Conservation (phyloP, 208 protist species). For the Naegleria lovaniensis region DNA sequence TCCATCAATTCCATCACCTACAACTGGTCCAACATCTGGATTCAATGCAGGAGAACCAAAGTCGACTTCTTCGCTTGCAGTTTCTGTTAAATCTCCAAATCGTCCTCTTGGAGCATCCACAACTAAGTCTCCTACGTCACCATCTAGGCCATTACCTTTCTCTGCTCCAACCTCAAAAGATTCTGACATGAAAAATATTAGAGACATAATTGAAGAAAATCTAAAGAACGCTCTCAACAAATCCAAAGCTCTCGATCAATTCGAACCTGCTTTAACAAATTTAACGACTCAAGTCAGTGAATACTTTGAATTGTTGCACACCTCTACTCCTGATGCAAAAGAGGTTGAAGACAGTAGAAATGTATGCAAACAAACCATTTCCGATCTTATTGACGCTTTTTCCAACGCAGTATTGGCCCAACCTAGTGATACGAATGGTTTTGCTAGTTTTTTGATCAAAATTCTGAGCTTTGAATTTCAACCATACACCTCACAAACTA, state of each 20-base stretch:
- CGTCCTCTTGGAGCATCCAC: not conserved
- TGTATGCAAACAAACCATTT: not conserved
- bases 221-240: not conserved
- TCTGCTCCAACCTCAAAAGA: not conserved
- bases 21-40: not conserved
- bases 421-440: not conserved
- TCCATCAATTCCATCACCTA: not conserved
- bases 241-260: not conserved
- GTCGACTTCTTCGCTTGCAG: not conserved
- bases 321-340: not conserved
- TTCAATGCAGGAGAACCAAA: too few species aligned
- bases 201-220: not conserved
- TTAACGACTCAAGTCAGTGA: not conserved
- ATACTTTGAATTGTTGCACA: not conserved
- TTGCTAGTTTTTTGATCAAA: not conserved
- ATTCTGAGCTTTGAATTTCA: not conserved
- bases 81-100: not conserved
- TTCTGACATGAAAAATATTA: not conserved
- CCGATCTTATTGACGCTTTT: not conserved
- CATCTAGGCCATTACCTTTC: not conserved
- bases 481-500: not conserved
- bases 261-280: not conserved
- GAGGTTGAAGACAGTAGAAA: not conserved
- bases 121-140: not conserved
- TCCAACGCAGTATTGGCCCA: not conserved